Percentiles rank a stretch among this genome's conserved stretches.
Conservation (phyloP, 139 green algal species). For the Parachlorella kessleri region DNA sequence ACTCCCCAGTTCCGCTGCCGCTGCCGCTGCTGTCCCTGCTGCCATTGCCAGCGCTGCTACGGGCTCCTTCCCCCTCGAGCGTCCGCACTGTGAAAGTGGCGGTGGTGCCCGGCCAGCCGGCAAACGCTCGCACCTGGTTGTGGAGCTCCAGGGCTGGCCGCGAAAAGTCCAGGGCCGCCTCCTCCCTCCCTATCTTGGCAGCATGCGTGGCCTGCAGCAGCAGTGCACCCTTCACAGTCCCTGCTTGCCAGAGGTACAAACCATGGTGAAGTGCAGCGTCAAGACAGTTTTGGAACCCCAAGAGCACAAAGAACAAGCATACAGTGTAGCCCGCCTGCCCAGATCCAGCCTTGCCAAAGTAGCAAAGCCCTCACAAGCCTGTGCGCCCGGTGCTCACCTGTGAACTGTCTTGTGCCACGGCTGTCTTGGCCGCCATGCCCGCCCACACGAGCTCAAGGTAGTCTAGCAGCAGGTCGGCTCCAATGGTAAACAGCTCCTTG, state of each 20-base stretch:
- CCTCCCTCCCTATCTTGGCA: slow-evolving; percentile 80
- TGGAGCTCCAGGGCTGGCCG: slow-evolving; percentile 65
- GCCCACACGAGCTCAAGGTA: slow-evolving; percentile 67
- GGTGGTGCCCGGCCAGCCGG: slow-evolving; percentile 77
- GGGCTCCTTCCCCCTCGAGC: background rate
- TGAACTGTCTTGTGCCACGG: background rate
- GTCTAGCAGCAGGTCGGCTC: slow-evolving; percentile 70
- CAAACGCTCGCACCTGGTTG: slow-evolving; percentile 87
- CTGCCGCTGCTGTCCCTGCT: background rate
- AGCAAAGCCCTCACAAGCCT: too few relatives aligned
- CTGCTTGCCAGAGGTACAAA: too few relatives aligned
- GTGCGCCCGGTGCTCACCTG: too few relatives aligned
- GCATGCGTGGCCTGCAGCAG: slow-evolving; percentile 66
- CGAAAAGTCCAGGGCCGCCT: slow-evolving; percentile 74
- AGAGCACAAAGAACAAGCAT: too few relatives aligned
- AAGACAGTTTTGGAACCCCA: too few relatives aligned
- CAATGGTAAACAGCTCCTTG: slow-evolving; percentile 69
- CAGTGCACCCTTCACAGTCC: too few relatives aligned
- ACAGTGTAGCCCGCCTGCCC: too few relatives aligned
- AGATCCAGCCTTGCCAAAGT: too few relatives aligned
- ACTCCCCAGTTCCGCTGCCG: slow-evolving; percentile 1
- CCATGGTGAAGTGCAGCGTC: too few relatives aligned
- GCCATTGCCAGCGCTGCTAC: slow-evolving; percentile 12
- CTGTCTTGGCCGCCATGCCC: slow-evolving; percentile 41
- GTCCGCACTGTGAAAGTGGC: slow-evolving; percentile 50